phyloP scores from a whole-genome alignment of 2,329 filamentous ascomycete genomes.

The Xylariaceae sp. region DNA sequence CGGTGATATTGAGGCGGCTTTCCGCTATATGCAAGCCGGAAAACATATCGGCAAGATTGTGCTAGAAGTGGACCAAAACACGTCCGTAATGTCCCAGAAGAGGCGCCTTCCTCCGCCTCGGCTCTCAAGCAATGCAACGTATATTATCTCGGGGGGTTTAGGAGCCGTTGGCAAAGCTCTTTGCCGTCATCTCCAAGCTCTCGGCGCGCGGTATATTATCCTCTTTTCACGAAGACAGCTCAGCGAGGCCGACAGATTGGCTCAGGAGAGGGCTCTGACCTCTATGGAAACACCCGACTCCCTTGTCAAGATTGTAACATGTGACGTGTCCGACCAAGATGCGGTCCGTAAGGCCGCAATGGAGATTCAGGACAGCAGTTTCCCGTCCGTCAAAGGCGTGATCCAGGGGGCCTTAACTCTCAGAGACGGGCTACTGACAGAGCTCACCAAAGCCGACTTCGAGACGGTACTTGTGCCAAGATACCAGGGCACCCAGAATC shows the following conservation, averaged over 20 bases:
- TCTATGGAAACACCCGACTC: neutral
- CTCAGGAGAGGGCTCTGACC: neutral
- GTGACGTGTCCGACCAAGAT: neutral
- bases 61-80: neutral
- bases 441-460: neutral
- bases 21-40: constrained; percentile 8
- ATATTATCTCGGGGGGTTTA: constrained; percentile 5
- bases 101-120: neutral
- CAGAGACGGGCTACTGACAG: neutral
- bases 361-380: neutral
- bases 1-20: constrained; percentile 2
- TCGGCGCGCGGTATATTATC: neutral
- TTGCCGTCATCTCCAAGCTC: neutral
- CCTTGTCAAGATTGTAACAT: neutral
- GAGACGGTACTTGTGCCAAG: neutral
- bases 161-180: constrained; percentile 1
- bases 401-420: neutral
- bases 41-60: constrained; percentile 11
- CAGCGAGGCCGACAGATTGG: neutral
- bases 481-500: neutral
- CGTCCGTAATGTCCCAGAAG: neutral
- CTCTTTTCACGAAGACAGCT: neutral
- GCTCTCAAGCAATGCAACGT: neutral
- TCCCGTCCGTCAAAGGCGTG: neutral
- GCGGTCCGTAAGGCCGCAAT: neutral